phyloP scores from a whole-genome alignment of 306 rosid species.

The Lathyrus sativus region DNA sequence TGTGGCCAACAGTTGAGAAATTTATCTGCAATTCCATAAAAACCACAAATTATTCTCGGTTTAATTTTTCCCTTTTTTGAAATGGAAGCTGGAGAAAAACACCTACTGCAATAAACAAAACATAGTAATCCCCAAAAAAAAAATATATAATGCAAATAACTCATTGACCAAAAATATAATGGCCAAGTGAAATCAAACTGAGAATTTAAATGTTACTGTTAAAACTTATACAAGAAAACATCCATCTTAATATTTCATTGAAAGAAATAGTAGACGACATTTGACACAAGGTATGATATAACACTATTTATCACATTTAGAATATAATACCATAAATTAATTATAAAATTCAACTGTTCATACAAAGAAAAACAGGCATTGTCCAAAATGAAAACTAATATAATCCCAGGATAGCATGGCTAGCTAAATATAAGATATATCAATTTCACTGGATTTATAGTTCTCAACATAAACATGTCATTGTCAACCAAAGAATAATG shows the following conservation, averaged over 20 bases:
- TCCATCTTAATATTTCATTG: not conserved
- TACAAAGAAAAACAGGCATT: not conserved
- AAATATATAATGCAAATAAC: slow-evolving; percentile 4
- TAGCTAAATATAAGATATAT: slow-evolving; percentile 5
- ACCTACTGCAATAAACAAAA: slow-evolving; percentile 11
- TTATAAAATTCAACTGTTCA: not conserved
- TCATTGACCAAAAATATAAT: slow-evolving; percentile 5
- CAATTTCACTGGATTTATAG: not conserved
- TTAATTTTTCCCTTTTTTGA: slow-evolving; percentile 10
- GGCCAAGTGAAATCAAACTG: not conserved
- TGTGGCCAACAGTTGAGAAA: slow-evolving; percentile 50
- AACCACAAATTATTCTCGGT: slow-evolving; percentile 33
- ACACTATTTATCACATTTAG: not conserved
- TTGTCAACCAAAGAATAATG: slow-evolving; percentile 6
- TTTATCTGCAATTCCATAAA: slow-evolving; percentile 59
- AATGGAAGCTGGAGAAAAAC: not conserved
- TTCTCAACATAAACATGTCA: slow-evolving; percentile 1
- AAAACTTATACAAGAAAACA: not conserved
- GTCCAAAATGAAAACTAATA: not conserved
- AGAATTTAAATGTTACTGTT: not conserved
- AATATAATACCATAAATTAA: not conserved
- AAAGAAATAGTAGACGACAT: not conserved
- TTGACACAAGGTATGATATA: not conserved
- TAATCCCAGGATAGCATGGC: not conserved
- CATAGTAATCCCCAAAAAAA: slow-evolving; percentile 16